phyloP scores from a whole-genome alignment of 495 filamentous ascomycete genomes.

The Podospora pseudocomata region DNA sequence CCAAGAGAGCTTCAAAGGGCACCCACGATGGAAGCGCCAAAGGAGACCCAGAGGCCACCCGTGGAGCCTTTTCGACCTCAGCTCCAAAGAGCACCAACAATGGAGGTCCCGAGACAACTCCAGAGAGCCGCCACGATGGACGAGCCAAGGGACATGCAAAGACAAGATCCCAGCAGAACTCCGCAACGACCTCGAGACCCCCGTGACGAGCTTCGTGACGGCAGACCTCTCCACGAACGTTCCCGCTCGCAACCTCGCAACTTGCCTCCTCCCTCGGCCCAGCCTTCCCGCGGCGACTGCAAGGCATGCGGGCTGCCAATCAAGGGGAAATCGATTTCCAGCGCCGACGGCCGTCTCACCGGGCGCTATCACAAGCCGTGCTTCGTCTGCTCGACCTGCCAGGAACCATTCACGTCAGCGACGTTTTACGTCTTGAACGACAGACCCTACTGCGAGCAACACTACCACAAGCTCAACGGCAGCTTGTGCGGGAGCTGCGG shows the following conservation, averaged over 20 bases:
- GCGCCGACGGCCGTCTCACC: constrained; percentile 87
- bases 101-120: background rate
- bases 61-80: background rate
- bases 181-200: background rate
- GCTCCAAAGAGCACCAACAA: background rate
- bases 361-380: constrained; percentile 92
- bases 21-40: background rate
- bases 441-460: constrained; percentile 81
- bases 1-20: background rate
- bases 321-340: constrained; percentile 86
- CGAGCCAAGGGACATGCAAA: background rate
- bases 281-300: constrained; percentile 64
- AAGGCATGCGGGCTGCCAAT: constrained; percentile 77
- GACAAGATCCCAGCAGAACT: background rate
- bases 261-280: background rate
- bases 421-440: constrained; percentile 92
- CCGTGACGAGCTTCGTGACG: constrained; percentile 8
- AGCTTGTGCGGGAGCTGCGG: constrained; percentile 78
- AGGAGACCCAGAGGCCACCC: background rate
- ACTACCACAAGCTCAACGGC: constrained; percentile 89
- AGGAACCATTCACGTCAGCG: constrained; percentile 73
- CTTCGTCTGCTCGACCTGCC: constrained; percentile 86
- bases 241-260: constrained; percentile 24
- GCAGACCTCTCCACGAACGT: constrained; percentile 17
- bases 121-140: constrained; percentile 5